Evolutionary conservation across 768 basidiomycete species (phyloP), one percentile per base, ranked within the genome.

Genomic region (Daedalea quercina): DNA sequence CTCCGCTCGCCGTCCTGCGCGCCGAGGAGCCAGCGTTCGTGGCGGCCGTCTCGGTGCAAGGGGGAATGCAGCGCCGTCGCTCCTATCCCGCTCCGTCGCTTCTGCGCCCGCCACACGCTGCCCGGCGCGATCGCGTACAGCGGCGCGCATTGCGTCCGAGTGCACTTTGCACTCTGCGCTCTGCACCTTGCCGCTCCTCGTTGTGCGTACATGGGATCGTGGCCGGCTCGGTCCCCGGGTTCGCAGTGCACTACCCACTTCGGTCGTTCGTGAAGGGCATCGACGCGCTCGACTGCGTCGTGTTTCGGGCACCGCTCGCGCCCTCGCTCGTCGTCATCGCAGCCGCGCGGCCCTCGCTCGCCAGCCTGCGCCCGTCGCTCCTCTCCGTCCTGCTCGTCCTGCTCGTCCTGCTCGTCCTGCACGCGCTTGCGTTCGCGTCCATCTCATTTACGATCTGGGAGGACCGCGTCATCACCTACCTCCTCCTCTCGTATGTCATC

Each of bases 401-500:
- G n/a, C n/a, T n/a, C n/a, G n/a, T n/a, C n/a, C n/a, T n/a, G n/a
- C n/a, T n/a, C n/a, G n/a, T n/a, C n/a, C 72, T 92, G 2, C 94
- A 98, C 61, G 69, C 84, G 1, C 50, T 87, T 3, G 73, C 85
- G 7, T 95, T 95, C 69, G 79, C 86, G 15, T 95, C 94, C 23
- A 98, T 97, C 72, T 96, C 94, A 0, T 95, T 91, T 73, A 91
- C 90, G n/a, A 80, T 98, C 67, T 97, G 94, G 93, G 96, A 99
- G 77, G 94, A 97, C 65, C 79, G 79, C 28, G 74, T 90, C 51
- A 75, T 87, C 11, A 79, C 83, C 8, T 94, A 84, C 76, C 76
- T 98, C 50, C 71, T 85, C 54, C 64, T 84, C 42, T 79, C 79
- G 34, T 87, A 81, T 28, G 70, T 92, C 34, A 68, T 81, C 55